A percentile compares a stretch with the other conserved stretches of the same genome.
Conservation (phyloP, 345 rosid genomes). For the Abelmoschus esculentus region DNA sequence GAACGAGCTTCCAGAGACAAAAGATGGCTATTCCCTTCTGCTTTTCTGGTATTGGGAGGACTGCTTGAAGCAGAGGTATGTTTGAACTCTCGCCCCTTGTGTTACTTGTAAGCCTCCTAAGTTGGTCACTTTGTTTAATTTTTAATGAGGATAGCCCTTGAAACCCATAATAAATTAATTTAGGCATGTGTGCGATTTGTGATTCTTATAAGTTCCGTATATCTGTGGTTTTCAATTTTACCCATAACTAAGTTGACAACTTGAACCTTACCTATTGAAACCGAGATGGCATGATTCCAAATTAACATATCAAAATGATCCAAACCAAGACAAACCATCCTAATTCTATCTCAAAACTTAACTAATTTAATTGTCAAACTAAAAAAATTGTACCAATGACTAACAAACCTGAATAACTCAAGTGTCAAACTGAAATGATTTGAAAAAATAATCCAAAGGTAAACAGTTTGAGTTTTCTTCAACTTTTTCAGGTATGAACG, state of each 20-base stretch:
- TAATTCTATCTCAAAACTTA: background rate
- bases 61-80: constrained; percentile 85
- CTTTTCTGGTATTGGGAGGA: constrained; percentile 98
- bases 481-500: constrained; percentile 62
- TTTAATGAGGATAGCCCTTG: too few species aligned
- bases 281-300: background rate
- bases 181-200: too few species aligned
- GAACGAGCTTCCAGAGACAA: constrained; percentile 60
- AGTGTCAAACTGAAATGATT: background rate
- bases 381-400: background rate
- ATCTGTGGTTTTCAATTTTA: background rate
- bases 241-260: background rate
- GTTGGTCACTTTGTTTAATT: too few species aligned
- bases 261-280: background rate
- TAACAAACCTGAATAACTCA: background rate
- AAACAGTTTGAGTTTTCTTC: background rate
- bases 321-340: background rate
- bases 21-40: constrained; percentile 87
- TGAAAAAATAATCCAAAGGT: background rate
- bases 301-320: background rate
- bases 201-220: too few species aligned
- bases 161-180: too few species aligned
- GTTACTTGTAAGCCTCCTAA: too few species aligned
- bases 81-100: background rate
- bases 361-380: background rate